A percentile compares a stretch with the other conserved stretches of the same genome.
Evolutionary conservation across 202 grass and related monocot species (phyloP).

Genomic region (Cymbopogon flexuosus): DNA sequence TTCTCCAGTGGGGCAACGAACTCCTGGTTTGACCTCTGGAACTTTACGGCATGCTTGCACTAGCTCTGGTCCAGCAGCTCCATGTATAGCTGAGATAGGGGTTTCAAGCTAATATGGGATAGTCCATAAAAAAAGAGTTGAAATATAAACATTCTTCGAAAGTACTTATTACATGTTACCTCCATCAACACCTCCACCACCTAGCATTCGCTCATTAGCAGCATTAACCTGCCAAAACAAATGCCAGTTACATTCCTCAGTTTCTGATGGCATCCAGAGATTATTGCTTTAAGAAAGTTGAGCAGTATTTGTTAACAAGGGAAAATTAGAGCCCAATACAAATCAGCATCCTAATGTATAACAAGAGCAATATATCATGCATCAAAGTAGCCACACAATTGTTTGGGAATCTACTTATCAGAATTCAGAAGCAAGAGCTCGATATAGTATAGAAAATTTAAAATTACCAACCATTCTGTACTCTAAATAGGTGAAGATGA

Average conservation of each 20-base stretch:
- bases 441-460: background rate
- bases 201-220: slow-evolving; percentile 77
- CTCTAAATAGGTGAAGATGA: background rate
- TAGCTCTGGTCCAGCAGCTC: slow-evolving; percentile 84
- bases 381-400: background rate
- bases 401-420: background rate
- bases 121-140: background rate
- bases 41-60: slow-evolving; percentile 64
- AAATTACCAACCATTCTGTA: background rate
- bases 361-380: background rate
- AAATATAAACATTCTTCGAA: background rate
- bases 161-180: slow-evolving; percentile 45
- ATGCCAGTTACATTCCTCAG: background rate
- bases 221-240: slow-evolving; percentile 70
- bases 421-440: background rate
- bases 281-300: background rate
- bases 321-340: background rate
- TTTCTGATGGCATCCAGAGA: background rate
- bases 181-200: slow-evolving; percentile 90
- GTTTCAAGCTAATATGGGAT: slow-evolving; percentile 20
- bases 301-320: background rate
- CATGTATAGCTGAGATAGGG: slow-evolving; percentile 67
- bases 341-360: background rate
- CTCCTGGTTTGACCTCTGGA: slow-evolving; percentile 59
- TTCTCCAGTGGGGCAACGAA: slow-evolving; percentile 87